A percentile compares a stretch with the other conserved stretches of the same genome.
These are phyloP conservation scores for Microbotryomycetes sp. DNA, from an alignment of 1,284 basidiomycete genomes.

Conservation along the genomic window DNA sequence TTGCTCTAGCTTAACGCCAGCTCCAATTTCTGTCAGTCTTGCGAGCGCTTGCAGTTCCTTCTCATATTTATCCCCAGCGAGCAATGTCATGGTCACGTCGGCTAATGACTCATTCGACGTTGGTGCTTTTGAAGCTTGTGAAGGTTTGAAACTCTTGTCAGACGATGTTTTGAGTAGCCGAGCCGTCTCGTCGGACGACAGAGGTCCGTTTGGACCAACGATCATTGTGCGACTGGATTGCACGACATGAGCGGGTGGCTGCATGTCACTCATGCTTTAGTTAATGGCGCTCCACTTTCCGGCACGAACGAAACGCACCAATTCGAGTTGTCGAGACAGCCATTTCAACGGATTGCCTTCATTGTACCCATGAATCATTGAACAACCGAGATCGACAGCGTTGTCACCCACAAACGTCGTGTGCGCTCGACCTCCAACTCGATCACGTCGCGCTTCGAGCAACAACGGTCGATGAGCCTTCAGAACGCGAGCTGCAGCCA, in stretches of 20 bases:
- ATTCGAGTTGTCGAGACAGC: neutral
- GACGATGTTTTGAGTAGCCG: neutral
- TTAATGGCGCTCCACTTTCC: too few species aligned
- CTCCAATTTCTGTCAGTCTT: constrained; percentile 47
- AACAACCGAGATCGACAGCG: constrained; percentile 6
- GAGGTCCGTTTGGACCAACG: constrained; percentile 6
- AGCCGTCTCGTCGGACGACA: neutral
- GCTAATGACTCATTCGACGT: neutral
- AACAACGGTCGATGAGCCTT: constrained; percentile 47
- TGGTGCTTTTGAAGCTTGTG: neutral
- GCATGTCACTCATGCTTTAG: too few species aligned
- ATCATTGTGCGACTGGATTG: constrained; percentile 15
- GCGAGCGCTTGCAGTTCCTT: constrained; percentile 39
- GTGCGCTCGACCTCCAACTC: constrained; percentile 22
- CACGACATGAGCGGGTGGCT: constrained; percentile 15
- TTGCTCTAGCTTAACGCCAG: constrained; percentile 47
- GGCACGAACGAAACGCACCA: constrained; percentile 5
- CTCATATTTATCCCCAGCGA: too few species aligned
- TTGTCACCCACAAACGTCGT: neutral
- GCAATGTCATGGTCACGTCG: neutral
- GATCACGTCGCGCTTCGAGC: constrained; percentile 44
- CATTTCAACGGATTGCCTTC: constrained; percentile 15
- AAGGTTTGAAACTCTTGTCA: neutral
- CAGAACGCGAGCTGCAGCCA: constrained; percentile 47
- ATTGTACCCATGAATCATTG: constrained; percentile 27